Evolutionary conservation across 495 filamentous ascomycete species (phyloP).

Genomic region (Oidiodendron maius): DNA sequence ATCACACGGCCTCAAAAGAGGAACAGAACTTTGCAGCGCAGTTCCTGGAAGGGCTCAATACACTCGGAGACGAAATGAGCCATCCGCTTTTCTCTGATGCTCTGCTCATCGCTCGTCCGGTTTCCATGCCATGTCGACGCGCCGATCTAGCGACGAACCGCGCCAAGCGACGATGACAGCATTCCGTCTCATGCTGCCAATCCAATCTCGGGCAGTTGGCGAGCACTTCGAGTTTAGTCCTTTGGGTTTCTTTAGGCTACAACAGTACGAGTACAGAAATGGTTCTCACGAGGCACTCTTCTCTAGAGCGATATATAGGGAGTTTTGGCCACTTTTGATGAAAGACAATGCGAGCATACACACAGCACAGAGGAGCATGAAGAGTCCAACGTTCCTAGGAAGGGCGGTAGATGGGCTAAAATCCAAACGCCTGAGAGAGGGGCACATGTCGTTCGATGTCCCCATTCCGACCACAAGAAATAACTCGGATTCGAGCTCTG

Average conservation of each 20-base stretch:
- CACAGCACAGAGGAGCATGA: neutral
- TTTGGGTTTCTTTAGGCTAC: constrained; percentile 44
- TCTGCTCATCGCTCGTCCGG: constrained; percentile 30
- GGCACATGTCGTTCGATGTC: neutral
- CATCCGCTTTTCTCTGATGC: constrained; percentile 39
- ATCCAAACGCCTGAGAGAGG: neutral
- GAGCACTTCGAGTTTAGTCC: constrained; percentile 38
- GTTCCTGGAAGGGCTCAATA: constrained; percentile 28
- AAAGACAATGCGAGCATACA: neutral
- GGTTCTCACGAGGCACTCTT: constrained; percentile 37
- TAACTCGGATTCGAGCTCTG: neutral
- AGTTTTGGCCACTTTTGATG: constrained; percentile 31
- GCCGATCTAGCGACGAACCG: constrained; percentile 16
- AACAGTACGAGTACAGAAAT: constrained; percentile 38
- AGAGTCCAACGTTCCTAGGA: neutral
- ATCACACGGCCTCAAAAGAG: neutral
- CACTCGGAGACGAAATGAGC: constrained; percentile 33
- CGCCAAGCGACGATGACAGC: constrained; percentile 32
- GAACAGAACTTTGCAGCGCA: constrained; percentile 32
- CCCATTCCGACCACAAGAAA: neutral
- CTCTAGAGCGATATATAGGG: constrained; percentile 36
- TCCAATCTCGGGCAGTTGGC: constrained; percentile 28
- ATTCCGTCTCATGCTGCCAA: constrained; percentile 37
- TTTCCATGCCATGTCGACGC: constrained; percentile 33
- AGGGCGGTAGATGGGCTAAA: neutral